Base-by-base conservation (phyloP, 148 eudicot species). In the Rhododendron griersonianum region DNA sequence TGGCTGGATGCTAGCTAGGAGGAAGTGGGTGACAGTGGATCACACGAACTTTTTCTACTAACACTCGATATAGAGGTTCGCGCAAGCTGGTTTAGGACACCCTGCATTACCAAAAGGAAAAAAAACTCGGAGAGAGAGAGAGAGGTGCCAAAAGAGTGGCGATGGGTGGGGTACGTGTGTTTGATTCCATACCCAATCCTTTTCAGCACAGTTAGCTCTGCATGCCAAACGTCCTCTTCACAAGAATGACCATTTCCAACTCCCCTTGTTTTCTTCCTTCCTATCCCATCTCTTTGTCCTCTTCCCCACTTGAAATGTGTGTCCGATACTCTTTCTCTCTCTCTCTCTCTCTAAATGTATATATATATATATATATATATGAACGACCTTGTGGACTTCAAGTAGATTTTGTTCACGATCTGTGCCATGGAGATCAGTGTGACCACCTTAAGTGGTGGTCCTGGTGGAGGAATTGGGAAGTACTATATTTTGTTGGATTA, bases 191-290 rank as follows among this genome's bases (percentile, higher is more conserved):
- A 41, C 90, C 87, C 78, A 75, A 21, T 55, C 57, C 63, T 86
- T 89, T 88, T 86, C 90, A 84, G 87, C 85, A 86, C 67, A 87
- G 88, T 67, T n/a, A 81, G 84, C 85, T 47, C 0, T 55, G 61
- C 19, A 55, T 74, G 41, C 47, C 85, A 16, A 77, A 91, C 81
- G 92, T 93, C 93, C 73, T 84, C 88, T 86, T 90, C 92, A 89
- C 78, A 91, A 89, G 16, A 91, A 86, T 87, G 93, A 92, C 93
- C 30, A 86, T 73, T 91, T 88, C 93, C 94, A 86, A 87, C 92
- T 86, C 86, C 78, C 81, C 55, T 87, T 87, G 85, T 83, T 55
- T 84, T 89, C 83, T 87, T 90, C 85, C 15, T 25, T 79, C 11
- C 87, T 18, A 13, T 51, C 88, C 84, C 90, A 87, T 89, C 88